Conservation (phyloP, 2,329 filamentous ascomycete genomes). For the Cladosporium sp. region DNA sequence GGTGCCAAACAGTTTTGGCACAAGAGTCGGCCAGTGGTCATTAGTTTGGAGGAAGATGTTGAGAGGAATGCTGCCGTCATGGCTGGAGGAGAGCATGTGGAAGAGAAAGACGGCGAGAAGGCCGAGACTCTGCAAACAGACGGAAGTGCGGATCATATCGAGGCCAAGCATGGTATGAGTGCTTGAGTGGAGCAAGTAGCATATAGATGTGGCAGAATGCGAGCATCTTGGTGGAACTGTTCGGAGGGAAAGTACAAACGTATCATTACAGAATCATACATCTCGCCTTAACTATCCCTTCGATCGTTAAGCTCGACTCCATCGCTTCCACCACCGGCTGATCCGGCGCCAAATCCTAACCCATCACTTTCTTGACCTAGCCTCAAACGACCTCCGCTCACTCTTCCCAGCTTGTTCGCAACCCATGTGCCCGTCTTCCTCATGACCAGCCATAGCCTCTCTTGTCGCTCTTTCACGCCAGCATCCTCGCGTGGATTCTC, state of each 20-base stretch:
- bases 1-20: conserved; percentile 20
- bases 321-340: neutral
- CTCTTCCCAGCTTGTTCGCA: conserved; percentile 15
- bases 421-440: conserved; percentile 27
- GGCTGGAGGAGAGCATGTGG: conserved; percentile 13
- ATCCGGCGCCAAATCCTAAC: neutral
- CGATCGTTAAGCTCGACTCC: neutral
- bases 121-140: neutral
- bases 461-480: conserved; percentile 53
- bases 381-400: conserved; percentile 10
- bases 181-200: too few relatives aligned
- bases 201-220: neutral
- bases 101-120: conserved; percentile 12
- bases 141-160: conserved; percentile 2
- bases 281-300: neutral
- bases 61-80: conserved; percentile 4
- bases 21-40: conserved; percentile 22
- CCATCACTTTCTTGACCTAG: neutral
- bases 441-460: conserved; percentile 55
- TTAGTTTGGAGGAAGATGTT: conserved; percentile 19
- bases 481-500: conserved; percentile 65
- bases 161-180: neutral
- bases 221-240: too few relatives aligned
- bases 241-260: too few relatives aligned
- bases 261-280: neutral